These are phyloP conservation scores for Irpex sp. DNA, from an alignment of 1,284 basidiomycete species.

Conservation along the genomic window DNA sequence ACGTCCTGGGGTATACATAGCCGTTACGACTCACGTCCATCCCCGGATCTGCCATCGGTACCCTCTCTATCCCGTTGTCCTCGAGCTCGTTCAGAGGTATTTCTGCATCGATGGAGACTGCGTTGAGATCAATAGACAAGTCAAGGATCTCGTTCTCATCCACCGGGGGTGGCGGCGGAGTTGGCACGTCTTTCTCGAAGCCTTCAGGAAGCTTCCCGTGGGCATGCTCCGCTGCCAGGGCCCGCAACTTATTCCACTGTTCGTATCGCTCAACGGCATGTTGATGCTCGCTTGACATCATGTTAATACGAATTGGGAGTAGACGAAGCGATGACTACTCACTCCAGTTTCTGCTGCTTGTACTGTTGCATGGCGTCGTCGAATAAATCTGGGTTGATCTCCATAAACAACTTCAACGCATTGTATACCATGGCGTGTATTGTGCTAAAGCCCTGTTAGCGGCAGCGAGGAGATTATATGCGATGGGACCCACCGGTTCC, in stretches of 20 bases:
- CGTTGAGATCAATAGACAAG: constrained; percentile 83
- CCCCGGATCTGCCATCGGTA: constrained; percentile 87
- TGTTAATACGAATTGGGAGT: constrained; percentile 5
- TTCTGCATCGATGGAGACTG: constrained; percentile 78
- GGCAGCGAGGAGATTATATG: constrained; percentile 1
- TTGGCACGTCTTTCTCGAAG: constrained; percentile 62
- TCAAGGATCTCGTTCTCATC: constrained; percentile 85
- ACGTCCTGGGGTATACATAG: constrained; percentile 7
- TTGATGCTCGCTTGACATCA: constrained; percentile 68
- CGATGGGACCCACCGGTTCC: constrained; percentile 80
- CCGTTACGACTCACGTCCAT: constrained; percentile 61
- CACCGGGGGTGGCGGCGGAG: constrained; percentile 73
- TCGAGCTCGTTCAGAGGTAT: constrained; percentile 67
- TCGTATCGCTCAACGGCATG: constrained; percentile 78
- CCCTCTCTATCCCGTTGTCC: constrained; percentile 79
- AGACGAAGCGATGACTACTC: constrained; percentile 30
- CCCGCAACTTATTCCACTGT: constrained; percentile 79
- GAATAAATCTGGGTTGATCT: constrained; percentile 96
- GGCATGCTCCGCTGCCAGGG: constrained; percentile 70
- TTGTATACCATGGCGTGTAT: constrained; percentile 99
- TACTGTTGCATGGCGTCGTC: constrained; percentile 94
- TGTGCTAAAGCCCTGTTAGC: constrained; percentile 53
- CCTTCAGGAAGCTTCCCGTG: constrained; percentile 61
- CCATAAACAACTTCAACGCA: constrained; percentile 98
- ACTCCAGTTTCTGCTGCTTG: constrained; percentile 86